Percentiles rank a stretch among this genome's conserved stretches.
Conservation (phyloP, 441 rosid species). For the Aleurites moluccanus region DNA sequence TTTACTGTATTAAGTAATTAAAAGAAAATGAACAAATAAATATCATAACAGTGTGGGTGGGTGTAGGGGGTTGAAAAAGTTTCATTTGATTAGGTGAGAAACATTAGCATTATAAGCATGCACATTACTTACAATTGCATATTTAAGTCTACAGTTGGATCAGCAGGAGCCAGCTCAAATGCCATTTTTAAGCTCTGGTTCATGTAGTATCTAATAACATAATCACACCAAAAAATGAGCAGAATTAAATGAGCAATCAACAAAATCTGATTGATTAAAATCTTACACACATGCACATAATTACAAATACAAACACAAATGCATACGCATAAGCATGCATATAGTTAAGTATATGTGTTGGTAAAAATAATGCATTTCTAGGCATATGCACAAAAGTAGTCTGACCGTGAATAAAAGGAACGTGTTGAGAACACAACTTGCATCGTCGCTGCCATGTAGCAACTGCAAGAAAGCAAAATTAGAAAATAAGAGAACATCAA, state of each 20-base stretch:
- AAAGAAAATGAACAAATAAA: background rate
- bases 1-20: slow-evolving; percentile 5
- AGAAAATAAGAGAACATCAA: slow-evolving; percentile 24
- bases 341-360: too few relatives aligned
- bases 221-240: slow-evolving; percentile 21
- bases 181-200: slow-evolving; percentile 71
- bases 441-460: slow-evolving; percentile 99
- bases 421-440: slow-evolving; percentile 84
- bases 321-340: background rate
- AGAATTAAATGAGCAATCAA: slow-evolving; percentile 12
- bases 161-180: slow-evolving; percentile 89
- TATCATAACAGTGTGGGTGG: background rate
- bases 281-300: background rate
- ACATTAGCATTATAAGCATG: slow-evolving; percentile 21
- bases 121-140: slow-evolving; percentile 80
- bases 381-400: slow-evolving; percentile 2
- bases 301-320: background rate
- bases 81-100: background rate
- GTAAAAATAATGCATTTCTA: background rate
- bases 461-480: slow-evolving; percentile 48
- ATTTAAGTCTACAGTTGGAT: slow-evolving; percentile 93
- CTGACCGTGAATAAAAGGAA: slow-evolving; percentile 68
- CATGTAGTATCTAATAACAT: slow-evolving; percentile 56
- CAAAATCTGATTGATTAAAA: background rate
- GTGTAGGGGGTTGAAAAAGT: background rate